These are phyloP conservation scores for Plenodomus lindquistii DNA, from an alignment of 2,329 filamentous ascomycete genomes.

Conservation along the genomic window DNA sequence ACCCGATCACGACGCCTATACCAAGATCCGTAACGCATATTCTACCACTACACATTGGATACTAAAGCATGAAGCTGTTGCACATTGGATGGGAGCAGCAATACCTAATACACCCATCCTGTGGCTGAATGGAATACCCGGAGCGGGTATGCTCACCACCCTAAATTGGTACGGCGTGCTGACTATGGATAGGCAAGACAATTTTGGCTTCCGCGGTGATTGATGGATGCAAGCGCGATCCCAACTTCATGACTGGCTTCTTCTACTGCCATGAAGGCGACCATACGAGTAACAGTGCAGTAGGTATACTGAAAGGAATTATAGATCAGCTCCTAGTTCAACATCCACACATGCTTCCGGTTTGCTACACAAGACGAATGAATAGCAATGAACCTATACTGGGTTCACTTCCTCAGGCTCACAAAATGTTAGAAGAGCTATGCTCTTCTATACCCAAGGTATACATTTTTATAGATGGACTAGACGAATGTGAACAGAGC, in stretches of 20 bases:
- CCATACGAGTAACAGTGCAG: background rate
- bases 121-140: constrained; percentile 20
- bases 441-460: constrained; percentile 8
- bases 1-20: constrained; percentile 15
- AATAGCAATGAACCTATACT: constrained; percentile 2
- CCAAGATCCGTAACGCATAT: constrained; percentile 9
- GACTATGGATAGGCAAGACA: constrained; percentile 23
- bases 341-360: no score
- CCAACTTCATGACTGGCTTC: constrained; percentile 14
- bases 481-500: constrained; percentile 46
- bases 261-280: constrained; percentile 31
- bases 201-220: constrained; percentile 31
- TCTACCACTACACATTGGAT: constrained; percentile 25
- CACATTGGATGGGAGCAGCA: constrained; percentile 19
- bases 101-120: constrained; percentile 10
- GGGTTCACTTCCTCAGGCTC: constrained; percentile 15
- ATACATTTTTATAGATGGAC: constrained; percentile 34
- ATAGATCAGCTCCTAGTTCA: no score
- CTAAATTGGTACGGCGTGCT: background rate
- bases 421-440: constrained; percentile 14
- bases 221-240: constrained; percentile 16
- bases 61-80: constrained; percentile 19
- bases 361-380: no score
- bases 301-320: no score
- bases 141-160: constrained; percentile 10